A percentile compares a stretch with the other conserved stretches of the same genome.
Evolutionary conservation across 768 basidiomycete species (phyloP).

Genomic region (Sarcodon aspratus): DNA sequence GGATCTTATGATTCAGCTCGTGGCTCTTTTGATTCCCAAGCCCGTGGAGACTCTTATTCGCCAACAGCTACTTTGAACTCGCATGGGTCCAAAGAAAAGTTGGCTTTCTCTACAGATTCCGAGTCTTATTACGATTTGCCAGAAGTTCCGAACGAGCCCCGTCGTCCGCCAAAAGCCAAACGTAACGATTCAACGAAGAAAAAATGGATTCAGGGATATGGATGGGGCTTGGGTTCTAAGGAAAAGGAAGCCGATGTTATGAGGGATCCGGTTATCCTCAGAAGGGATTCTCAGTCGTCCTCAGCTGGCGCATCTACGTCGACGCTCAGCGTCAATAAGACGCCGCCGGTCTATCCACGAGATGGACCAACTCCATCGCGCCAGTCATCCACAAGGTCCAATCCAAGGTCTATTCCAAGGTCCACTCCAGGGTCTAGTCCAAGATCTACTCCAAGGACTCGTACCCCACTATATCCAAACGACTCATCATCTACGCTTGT

Average conservation of each 20-base stretch:
- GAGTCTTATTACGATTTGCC: constrained; percentile 15
- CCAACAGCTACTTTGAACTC: constrained; percentile 24
- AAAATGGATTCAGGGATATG: constrained; percentile 51
- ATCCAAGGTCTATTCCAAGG: constrained; percentile 6
- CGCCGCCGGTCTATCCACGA: constrained; percentile 1
- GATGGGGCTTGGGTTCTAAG: constrained; percentile 51
- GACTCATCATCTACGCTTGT: constrained; percentile 66
- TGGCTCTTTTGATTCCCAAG: constrained; percentile 12
- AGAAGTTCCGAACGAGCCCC: constrained; percentile 2
- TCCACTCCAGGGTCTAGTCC: constrained; percentile 15
- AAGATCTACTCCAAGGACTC: constrained; percentile 8
- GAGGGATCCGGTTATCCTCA: constrained; percentile 19
- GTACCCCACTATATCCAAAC: constrained; percentile 34
- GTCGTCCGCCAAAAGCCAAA: constrained; percentile 5
- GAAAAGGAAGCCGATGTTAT: constrained; percentile 23
- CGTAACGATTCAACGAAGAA: constrained; percentile 5
- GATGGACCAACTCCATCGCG: constrained; percentile 5
- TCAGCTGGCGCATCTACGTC: constrained; percentile 11
- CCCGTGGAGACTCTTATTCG: constrained; percentile 15
- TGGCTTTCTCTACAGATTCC: constrained; percentile 18
- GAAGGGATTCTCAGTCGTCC: constrained; percentile 14
- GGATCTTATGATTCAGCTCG: constrained; percentile 1
- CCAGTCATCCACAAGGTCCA: not conserved
- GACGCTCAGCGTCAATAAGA: constrained; percentile 5
- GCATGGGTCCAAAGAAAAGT: constrained; percentile 14